Evolutionary conservation across 805 yeast genomes (phyloP).

Genomic region (Starmerella gropengiesseri): DNA sequence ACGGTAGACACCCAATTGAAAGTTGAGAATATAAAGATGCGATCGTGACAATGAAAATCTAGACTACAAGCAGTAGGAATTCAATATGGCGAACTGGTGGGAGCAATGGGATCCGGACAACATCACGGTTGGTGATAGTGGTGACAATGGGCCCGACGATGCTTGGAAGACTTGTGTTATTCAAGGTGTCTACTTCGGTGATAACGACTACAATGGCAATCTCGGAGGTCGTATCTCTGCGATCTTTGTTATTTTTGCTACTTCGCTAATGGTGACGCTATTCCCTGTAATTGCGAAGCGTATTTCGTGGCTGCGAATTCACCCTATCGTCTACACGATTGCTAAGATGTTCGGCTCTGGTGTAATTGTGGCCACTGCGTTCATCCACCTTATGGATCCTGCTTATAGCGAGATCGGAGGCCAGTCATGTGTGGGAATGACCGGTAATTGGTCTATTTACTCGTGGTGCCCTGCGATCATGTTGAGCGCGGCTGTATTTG

Average conservation of each 20-base stretch:
- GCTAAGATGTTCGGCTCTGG: constrained; percentile 57
- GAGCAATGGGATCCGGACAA: constrained; percentile 27
- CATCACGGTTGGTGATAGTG: constrained; percentile 24
- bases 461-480: constrained; percentile 50
- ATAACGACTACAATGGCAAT: constrained; percentile 35
- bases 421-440: constrained; percentile 34
- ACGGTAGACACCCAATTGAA: neutral
- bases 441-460: constrained; percentile 40
- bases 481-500: constrained; percentile 36
- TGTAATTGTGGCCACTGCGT: constrained; percentile 67
- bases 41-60: neutral
- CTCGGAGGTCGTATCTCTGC: constrained; percentile 45
- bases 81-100: constrained; percentile 18
- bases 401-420: constrained; percentile 30
- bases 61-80: neutral
- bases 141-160: constrained; percentile 28
- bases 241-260: constrained; percentile 46
- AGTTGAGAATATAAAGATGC: neutral
- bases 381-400: constrained; percentile 48
- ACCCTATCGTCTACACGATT: constrained; percentile 28
- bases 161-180: constrained; percentile 36
- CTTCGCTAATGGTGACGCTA: constrained; percentile 37
- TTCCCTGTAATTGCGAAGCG: constrained; percentile 35
- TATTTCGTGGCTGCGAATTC: constrained; percentile 25
- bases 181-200: constrained; percentile 35